A percentile compares a stretch with the other conserved stretches of the same genome.
Evolutionary conservation across 495 filamentous ascomycete genomes (phyloP).

Genomic region (Aspergillus carlsbadensis): DNA sequence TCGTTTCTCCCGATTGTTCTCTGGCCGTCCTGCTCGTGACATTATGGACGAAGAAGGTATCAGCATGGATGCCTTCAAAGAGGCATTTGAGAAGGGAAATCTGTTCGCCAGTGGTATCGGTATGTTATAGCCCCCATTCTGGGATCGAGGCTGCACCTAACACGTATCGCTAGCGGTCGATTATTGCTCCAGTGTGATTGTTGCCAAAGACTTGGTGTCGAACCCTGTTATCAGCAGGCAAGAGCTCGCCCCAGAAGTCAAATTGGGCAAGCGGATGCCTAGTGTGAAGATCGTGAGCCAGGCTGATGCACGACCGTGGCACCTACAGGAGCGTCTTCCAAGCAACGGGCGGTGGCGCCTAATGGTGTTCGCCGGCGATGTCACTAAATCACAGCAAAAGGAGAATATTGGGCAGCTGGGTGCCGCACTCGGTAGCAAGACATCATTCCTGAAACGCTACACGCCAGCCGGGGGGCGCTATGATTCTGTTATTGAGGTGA

Average conservation of each 20-base stretch:
- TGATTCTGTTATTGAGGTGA: slow-evolving; percentile 4
- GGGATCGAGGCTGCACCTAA: no score
- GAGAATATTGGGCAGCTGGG: background rate
- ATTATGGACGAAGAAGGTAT: slow-evolving; percentile 43
- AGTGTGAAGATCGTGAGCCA: slow-evolving; percentile 57
- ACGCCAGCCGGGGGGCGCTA: background rate
- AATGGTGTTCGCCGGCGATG: slow-evolving; percentile 55
- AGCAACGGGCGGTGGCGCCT: slow-evolving; percentile 59
- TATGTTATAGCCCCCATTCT: background rate
- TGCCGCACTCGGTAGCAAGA: background rate
- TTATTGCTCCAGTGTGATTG: slow-evolving; percentile 33
- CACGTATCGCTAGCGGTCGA: slow-evolving; percentile 25
- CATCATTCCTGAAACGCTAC: slow-evolving; percentile 3
- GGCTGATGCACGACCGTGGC: slow-evolving; percentile 55
- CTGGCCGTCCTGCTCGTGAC: slow-evolving; percentile 33
- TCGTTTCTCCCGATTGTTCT: slow-evolving; percentile 41
- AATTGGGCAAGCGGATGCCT: slow-evolving; percentile 51
- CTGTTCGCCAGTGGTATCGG: slow-evolving; percentile 41
- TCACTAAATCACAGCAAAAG: background rate
- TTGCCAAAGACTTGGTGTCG: slow-evolving; percentile 29
- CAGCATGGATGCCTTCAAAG: slow-evolving; percentile 48
- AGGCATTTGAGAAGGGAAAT: slow-evolving; percentile 36
- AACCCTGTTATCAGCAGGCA: slow-evolving; percentile 28
- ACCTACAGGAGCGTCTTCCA: slow-evolving; percentile 43
- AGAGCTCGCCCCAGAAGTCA: slow-evolving; percentile 37